Evolutionary conservation across 345 rosid genomes (phyloP), one percentile per base, ranked within the genome.

Genomic region (Gynandropsis gynandra): DNA sequence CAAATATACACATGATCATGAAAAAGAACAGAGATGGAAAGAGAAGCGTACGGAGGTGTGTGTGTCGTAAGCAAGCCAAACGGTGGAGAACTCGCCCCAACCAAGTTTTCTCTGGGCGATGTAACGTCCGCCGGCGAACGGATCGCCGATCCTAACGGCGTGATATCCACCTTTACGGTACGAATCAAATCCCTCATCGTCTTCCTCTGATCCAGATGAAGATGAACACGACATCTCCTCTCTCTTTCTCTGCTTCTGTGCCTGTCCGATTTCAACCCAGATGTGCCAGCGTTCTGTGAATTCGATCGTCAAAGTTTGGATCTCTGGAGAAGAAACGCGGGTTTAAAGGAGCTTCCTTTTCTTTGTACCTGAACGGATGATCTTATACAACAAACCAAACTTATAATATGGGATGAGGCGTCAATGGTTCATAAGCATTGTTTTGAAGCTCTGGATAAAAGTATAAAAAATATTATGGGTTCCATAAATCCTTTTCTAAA

Each of bases 21-120:
- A 59, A 5, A 14, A 11, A 15, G 9, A 58, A 16, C 40, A 46
- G 40, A 53, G 20, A 39, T 10, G 10, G 41, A 18, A 36, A 64
- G 51, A 50, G 50, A 41, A 38, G 46, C 71, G 16, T 75, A 92
- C 99, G 56, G 83, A 82, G 40, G 87, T 70, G 46, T 44, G 81
- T 52, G 92, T 83, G 52, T 88, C 99, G 65, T 79, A 88, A 52
- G 99, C 95, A 60, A 93, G 99, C 99, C 97, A 93, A 18, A 93
- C 99, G 52, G 94, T 93, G 17, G 99, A 93, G 75, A 93, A 93
- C 76, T 93, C 80, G 9, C 99, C 99, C 99, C 99, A 93, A 6
- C 99, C 99, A 10, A 93, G 90, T 74, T 93, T 88, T 75, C 93
- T 70, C 69, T 93, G 99, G 31, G 95, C 90, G 40, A 88, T 73